phyloP scores from a whole-genome alignment of 2,329 filamentous ascomycete genomes.

The Pseudogymnoascus sp. region DNA sequence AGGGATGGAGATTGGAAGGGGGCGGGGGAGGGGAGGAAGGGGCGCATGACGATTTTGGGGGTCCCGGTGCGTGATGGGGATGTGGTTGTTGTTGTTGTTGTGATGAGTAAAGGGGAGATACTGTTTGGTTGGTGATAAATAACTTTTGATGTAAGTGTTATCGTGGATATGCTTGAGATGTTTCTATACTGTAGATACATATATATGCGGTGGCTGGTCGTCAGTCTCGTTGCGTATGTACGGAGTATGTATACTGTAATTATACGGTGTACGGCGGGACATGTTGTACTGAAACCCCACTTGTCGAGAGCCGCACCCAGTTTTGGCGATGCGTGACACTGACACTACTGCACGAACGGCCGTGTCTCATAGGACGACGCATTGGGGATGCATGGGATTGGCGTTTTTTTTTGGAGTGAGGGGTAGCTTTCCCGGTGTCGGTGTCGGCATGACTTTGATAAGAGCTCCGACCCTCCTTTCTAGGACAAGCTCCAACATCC shows the following conservation, averaged over 20 bases:
- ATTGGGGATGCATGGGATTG: not conserved
- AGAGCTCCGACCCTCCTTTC: slow-evolving; percentile 2
- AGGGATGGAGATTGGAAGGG: not conserved
- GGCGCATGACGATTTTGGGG: slow-evolving; percentile 4
- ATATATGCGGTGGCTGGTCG: not conserved
- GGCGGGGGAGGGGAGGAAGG: not conserved
- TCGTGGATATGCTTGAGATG: not conserved
- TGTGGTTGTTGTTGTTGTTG: not conserved
- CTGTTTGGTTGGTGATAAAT: not conserved
- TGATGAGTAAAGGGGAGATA: not conserved
- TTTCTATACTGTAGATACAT: too few species aligned
- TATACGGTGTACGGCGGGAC: not conserved
- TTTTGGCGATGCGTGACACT: not conserved
- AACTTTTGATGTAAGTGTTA: too few species aligned
- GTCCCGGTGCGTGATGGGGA: not conserved
- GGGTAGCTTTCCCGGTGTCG: slow-evolving; percentile 5
- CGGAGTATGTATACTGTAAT: not conserved
- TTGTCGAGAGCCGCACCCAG: slow-evolving; percentile 6
- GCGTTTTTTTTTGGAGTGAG: not conserved
- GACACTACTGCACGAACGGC: not conserved
- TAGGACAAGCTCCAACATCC: slow-evolving; percentile 2
- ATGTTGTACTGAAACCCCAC: not conserved
- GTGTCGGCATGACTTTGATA: not conserved
- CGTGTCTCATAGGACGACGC: slow-evolving; percentile 5
- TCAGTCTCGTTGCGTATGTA: not conserved